phyloP scores from a whole-genome alignment of 495 filamentous ascomycete species.

The Podospora bellae-mahoneyi region DNA sequence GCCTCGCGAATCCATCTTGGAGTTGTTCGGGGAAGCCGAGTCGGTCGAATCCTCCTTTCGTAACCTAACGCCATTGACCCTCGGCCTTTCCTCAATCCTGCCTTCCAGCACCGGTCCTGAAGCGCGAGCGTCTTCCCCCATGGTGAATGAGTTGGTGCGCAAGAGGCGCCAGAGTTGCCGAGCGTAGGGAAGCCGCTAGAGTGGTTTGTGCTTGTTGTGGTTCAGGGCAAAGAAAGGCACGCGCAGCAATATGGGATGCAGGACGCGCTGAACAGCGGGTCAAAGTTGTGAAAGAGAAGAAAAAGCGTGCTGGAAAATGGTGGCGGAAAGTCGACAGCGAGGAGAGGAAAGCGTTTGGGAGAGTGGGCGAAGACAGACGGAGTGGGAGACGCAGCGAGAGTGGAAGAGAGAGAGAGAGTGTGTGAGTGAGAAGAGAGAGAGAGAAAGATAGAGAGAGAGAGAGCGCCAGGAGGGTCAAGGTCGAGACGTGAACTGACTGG shows the following conservation, averaged over 20 bases:
- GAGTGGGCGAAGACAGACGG: neutral
- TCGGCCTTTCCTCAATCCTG: conserved; percentile 32
- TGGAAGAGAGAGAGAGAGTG: neutral
- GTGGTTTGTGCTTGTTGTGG: neutral
- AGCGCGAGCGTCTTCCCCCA: conserved; percentile 44
- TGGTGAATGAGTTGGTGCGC: conserved; percentile 21
- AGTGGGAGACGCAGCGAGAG: conserved; percentile 4
- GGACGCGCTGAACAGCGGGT: neutral
- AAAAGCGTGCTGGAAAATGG: conserved; percentile 7
- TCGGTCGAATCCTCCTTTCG: conserved; percentile 40
- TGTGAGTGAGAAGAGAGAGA: too few species aligned
- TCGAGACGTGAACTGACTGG: neutral
- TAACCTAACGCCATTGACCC: conserved; percentile 29
- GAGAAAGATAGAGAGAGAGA: neutral
- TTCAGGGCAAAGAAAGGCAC: neutral
- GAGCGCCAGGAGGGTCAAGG: neutral
- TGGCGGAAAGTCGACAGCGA: neutral
- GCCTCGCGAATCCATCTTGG: conserved; percentile 38
- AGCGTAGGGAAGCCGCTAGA: neutral
- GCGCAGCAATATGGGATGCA: neutral
- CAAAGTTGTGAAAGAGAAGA: neutral
- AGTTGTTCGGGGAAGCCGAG: conserved; percentile 37
- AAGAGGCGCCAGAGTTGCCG: conserved; percentile 4
- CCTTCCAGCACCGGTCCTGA: conserved; percentile 32
- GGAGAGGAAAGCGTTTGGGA: conserved; percentile 4